Percentiles rank a stretch among this genome's conserved stretches.
Evolutionary conservation across 106 monocot genomes (phyloP).

Genomic region (Dendrobium catenatum): DNA sequence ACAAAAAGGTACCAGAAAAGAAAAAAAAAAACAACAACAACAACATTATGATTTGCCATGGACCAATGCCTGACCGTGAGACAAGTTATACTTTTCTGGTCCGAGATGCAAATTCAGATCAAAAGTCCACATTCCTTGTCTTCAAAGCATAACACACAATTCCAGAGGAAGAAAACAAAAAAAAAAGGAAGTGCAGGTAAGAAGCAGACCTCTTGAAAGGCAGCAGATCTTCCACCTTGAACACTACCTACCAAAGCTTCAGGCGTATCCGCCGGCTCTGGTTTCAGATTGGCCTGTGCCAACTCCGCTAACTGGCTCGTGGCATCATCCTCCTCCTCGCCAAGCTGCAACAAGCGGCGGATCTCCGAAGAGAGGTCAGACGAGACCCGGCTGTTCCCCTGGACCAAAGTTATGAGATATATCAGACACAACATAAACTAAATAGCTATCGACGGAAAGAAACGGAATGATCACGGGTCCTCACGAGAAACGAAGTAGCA

Average conservation of each 20-base stretch:
- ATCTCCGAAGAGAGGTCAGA: slow-evolving; percentile 68
- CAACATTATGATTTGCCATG: too few relatives aligned
- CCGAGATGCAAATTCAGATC: not conserved
- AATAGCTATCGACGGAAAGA: not conserved
- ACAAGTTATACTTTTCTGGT: not conserved
- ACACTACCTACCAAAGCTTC: not conserved
- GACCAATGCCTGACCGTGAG: not conserved
- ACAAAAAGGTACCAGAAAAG: too few relatives aligned
- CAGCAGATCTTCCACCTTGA: slow-evolving; percentile 3
- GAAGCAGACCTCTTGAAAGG: slow-evolving; percentile 1
- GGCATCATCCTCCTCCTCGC: slow-evolving; percentile 82
- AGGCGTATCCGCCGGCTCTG: slow-evolving; percentile 10
- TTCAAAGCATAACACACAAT: not conserved
- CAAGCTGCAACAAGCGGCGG: slow-evolving; percentile 57
- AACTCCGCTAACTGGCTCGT: slow-evolving; percentile 26
- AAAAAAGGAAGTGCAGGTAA: not conserved
- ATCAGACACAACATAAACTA: not conserved
- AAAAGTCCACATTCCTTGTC: not conserved
- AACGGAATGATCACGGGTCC: not conserved
- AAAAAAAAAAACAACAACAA: too few relatives aligned
- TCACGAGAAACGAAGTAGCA: slow-evolving; percentile 63
- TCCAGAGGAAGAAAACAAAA: not conserved
- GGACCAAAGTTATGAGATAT: not conserved
- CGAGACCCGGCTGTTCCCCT: slow-evolving; percentile 45
- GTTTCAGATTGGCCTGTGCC: not conserved